phyloP scores from a whole-genome alignment of 108 stramenopile species.

The Cyclotella baltica region DNA sequence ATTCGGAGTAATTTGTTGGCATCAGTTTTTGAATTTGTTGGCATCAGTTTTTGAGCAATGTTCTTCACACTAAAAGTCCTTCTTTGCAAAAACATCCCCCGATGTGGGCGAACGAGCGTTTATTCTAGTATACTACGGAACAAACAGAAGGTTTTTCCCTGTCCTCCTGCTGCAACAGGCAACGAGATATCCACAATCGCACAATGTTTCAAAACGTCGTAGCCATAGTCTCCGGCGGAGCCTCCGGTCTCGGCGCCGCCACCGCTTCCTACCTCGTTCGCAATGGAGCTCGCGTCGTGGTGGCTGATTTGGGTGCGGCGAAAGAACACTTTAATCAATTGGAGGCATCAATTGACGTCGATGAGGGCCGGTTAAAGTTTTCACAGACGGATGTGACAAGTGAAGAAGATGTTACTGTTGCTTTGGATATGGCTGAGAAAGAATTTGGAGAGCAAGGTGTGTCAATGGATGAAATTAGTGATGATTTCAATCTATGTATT shows the following conservation, averaged over 20 bases:
- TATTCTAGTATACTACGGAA: no score
- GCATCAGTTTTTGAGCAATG: no score
- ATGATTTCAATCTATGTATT: not conserved
- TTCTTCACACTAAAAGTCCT: no score
- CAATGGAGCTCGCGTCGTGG: conserved; percentile 80
- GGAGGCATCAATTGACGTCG: conserved; percentile 25
- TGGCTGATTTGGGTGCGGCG: conserved; percentile 77
- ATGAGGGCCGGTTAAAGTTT: conserved; percentile 54
- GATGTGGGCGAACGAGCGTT: no score
- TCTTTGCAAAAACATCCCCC: no score
- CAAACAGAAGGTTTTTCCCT: no score
- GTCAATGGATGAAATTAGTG: not conserved
- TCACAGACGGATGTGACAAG: conserved; percentile 73
- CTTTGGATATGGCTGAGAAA: conserved; percentile 69
- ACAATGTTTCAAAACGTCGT: conserved; percentile 40
- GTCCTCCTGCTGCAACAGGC: no score
- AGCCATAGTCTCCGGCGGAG: conserved; percentile 87
- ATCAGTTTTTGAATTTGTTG: no score
- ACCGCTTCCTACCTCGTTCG: conserved; percentile 79
- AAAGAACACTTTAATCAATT: conserved; percentile 55
- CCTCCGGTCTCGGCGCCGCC: conserved; percentile 92
- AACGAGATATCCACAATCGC: no score
- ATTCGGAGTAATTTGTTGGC: no score
- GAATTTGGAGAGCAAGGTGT: conserved; percentile 67
- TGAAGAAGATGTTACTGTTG: conserved; percentile 57